These are phyloP conservation scores for Hypoxylon cercidicola DNA, from an alignment of 495 filamentous ascomycete genomes.

Conservation along the genomic window DNA sequence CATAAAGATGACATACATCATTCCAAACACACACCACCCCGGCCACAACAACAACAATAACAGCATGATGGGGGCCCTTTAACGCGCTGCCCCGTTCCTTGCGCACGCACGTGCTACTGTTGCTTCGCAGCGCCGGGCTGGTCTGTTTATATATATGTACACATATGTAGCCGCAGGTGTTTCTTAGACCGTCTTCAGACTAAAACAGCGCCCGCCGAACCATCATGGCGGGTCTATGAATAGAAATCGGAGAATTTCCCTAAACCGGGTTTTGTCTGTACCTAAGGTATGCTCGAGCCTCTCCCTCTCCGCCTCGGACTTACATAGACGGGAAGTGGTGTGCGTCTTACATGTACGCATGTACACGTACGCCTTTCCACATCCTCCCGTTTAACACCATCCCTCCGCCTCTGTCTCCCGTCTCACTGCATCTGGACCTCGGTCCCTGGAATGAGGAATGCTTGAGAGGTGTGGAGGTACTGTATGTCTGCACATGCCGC, in stretches of 20 bases:
- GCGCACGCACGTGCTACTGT: no score
- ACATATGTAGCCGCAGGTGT: neutral
- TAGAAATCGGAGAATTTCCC: constrained; percentile 17
- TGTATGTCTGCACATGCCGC: no score
- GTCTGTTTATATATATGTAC: no score
- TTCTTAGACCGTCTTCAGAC: neutral
- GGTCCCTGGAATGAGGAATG: constrained; percentile 2
- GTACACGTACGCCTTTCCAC: constrained; percentile 10
- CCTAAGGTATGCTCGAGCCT: no score
- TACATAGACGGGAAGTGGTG: neutral
- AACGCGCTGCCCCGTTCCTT: no score
- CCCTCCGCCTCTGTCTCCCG: neutral
- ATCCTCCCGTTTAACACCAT: neutral
- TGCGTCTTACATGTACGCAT: neutral
- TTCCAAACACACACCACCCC: constrained; percentile 10
- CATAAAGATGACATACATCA: constrained; percentile 27
- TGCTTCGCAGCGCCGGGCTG: no score
- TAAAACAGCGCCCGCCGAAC: no score
- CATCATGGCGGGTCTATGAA: constrained; percentile 10
- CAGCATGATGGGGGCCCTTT: no score
- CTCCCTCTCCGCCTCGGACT: constrained; percentile 7
- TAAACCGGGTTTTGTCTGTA: neutral
- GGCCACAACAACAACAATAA: neutral
- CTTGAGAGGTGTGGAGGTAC: neutral
- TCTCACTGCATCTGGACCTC: neutral